Evolutionary conservation across 805 yeast genomes (phyloP).

Genomic region (Barnettozyma sucrosica): DNA sequence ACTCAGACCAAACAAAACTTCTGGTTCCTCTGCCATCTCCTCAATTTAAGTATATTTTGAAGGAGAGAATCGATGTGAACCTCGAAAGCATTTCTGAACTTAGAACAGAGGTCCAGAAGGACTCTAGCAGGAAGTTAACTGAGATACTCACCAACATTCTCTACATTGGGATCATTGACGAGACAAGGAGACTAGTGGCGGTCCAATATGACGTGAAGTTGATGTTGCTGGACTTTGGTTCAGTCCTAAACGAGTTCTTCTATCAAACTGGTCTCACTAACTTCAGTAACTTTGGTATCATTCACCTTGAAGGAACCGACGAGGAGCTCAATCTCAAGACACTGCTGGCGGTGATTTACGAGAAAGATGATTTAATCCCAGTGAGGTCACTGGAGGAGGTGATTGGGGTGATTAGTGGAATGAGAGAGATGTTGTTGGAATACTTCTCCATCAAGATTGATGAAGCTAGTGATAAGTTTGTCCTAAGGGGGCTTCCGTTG

Average conservation of each 20-base stretch:
- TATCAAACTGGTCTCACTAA: slow-evolving; percentile 77
- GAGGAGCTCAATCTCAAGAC: slow-evolving; percentile 12
- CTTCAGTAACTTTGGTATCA: slow-evolving; percentile 74
- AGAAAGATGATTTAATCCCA: slow-evolving; percentile 15
- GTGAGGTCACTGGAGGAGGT: slow-evolving; percentile 24
- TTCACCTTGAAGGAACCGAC: slow-evolving; percentile 32
- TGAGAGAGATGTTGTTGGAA: slow-evolving; percentile 76
- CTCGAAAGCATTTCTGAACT: slow-evolving; percentile 57
- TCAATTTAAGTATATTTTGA: slow-evolving; percentile 9
- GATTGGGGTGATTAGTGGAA: slow-evolving; percentile 31
- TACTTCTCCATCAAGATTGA: slow-evolving; percentile 57
- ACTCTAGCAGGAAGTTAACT: slow-evolving; percentile 50
- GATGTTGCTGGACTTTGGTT: slow-evolving; percentile 74
- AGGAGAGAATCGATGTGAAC: slow-evolving; percentile 37
- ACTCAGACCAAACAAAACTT: no score
- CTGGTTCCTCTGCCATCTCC: not conserved
- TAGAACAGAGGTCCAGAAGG: slow-evolving; percentile 41
- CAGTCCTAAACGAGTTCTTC: slow-evolving; percentile 60
- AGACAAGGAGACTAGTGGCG: slow-evolving; percentile 62
- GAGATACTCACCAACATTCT: slow-evolving; percentile 62
- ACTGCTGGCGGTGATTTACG: slow-evolving; percentile 10
- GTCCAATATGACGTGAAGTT: slow-evolving; percentile 78
- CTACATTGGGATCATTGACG: slow-evolving; percentile 81
- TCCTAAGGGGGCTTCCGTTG: slow-evolving; percentile 56
- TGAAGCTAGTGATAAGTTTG: slow-evolving; percentile 26